phyloP scores from a whole-genome alignment of 106 monocot species.

The Gastrodia elata region DNA sequence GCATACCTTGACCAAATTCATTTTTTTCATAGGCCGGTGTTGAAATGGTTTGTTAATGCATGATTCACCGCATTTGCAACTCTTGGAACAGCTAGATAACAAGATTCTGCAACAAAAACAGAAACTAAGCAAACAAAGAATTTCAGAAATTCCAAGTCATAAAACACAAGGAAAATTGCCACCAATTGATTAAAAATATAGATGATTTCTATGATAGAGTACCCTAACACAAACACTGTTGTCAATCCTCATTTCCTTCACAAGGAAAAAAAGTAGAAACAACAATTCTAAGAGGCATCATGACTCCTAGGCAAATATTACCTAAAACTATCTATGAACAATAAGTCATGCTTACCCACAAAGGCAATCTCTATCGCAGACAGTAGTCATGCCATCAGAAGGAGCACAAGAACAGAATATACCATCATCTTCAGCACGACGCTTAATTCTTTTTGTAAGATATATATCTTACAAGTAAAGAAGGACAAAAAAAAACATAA shows the following conservation, averaged over 20 bases:
- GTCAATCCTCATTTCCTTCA: background rate
- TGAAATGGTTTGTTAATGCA: conserved; percentile 94
- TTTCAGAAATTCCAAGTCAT: background rate
- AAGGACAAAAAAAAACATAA: background rate
- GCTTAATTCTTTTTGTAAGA: conserved; percentile 52
- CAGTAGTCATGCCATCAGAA: conserved; percentile 19
- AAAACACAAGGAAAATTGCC: background rate
- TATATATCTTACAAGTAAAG: conserved; percentile 54
- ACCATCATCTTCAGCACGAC: conserved; percentile 84
- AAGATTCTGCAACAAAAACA: conserved; percentile 49
- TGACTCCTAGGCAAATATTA: background rate
- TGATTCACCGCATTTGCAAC: conserved; percentile 63
- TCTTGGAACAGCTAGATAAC: conserved; percentile 72
- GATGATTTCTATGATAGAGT: background rate
- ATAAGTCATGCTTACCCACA: conserved; percentile 59
- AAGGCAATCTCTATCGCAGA: conserved; percentile 74
- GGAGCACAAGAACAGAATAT: conserved; percentile 79
- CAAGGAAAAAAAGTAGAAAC: background rate
- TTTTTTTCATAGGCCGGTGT: conserved; percentile 62
- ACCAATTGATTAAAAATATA: background rate
- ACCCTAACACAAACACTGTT: background rate
- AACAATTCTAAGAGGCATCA: background rate
- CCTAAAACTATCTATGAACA: background rate
- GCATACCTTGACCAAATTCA: conserved; percentile 69
- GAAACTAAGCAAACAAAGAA: background rate